Conservation (phyloP, 164 flowering plant species). For the Kingdonia uniflora region DNA sequence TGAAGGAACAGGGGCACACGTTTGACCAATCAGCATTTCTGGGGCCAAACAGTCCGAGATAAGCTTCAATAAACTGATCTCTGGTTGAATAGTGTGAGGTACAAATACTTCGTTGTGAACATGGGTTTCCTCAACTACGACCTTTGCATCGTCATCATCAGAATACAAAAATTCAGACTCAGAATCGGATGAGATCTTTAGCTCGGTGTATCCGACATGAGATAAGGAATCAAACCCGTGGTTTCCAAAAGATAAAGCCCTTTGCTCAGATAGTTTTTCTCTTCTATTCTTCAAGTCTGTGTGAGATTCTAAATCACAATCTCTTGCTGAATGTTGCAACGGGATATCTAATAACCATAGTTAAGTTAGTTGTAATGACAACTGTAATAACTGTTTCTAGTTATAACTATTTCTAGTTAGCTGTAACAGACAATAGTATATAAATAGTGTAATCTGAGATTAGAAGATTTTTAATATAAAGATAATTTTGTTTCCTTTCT, state of each 20-base stretch:
- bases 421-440: no score
- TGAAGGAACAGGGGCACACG: constrained; percentile 6
- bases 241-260: constrained; percentile 9
- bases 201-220: constrained; percentile 51
- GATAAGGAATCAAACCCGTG: constrained; percentile 28
- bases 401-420: no score
- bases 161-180: constrained; percentile 58
- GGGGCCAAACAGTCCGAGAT: constrained; percentile 5
- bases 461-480: no score
- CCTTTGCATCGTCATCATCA: constrained; percentile 40
- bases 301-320: constrained; percentile 13
- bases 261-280: constrained; percentile 22
- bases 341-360: no score
- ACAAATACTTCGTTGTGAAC: constrained; percentile 10
- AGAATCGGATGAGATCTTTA: constrained; percentile 50
- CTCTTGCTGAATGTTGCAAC: constrained; percentile 21
- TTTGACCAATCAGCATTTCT: constrained; percentile 12
- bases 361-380: no score
- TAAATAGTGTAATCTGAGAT: no score
- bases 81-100: constrained; percentile 8
- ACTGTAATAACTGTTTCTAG: no score
- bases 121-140: constrained; percentile 10
- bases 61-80: constrained; percentile 2
- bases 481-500: no score
- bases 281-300: constrained; percentile 35